A percentile compares a stretch with the other conserved stretches of the same genome.
Evolutionary conservation across 768 basidiomycete species (phyloP).

Genomic region (Lactarius deliciosus): DNA sequence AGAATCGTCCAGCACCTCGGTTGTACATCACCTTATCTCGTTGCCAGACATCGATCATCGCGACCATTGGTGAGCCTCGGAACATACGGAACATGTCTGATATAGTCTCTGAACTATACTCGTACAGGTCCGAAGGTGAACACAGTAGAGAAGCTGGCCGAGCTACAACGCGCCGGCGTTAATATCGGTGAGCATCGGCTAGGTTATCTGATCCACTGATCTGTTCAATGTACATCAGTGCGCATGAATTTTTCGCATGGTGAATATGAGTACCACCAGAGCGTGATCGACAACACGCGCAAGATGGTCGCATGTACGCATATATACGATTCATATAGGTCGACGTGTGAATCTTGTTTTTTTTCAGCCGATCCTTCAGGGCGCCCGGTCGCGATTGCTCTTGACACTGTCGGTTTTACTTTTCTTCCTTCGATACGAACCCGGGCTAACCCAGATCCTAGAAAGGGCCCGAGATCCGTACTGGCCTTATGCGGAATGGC

Average conservation of each 20-base stretch:
- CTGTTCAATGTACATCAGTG: slow-evolving; percentile 49
- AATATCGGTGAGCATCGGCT: slow-evolving; percentile 81
- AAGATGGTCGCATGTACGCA: slow-evolving; percentile 73
- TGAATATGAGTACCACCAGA: slow-evolving; percentile 97
- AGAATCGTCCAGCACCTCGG: slow-evolving; percentile 29
- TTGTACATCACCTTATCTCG: slow-evolving; percentile 12
- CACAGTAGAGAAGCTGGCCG: slow-evolving; percentile 79
- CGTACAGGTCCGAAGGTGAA: slow-evolving; percentile 89
- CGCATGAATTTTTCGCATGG: slow-evolving; percentile 99
- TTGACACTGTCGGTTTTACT: slow-evolving; percentile 78
- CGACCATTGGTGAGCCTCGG: slow-evolving; percentile 79
- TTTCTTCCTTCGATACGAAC: not conserved
- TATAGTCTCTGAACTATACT: slow-evolving; percentile 19
- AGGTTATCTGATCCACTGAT: not conserved
- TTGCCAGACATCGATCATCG: slow-evolving; percentile 92
- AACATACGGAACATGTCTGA: not conserved
- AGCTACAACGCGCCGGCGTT: slow-evolving; percentile 88
- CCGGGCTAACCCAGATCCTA: slow-evolving; percentile 35
- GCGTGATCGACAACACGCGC: slow-evolving; percentile 96
- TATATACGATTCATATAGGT: not conserved
- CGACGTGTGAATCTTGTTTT: slow-evolving; percentile 7
- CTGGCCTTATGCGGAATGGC: slow-evolving; percentile 85
- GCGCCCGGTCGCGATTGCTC: slow-evolving; percentile 94
- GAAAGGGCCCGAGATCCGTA: slow-evolving; percentile 99
- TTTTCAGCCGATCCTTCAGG: slow-evolving; percentile 62